Evolutionary conservation across 257 asterid species (phyloP), one percentile per base, ranked within the genome.

Genomic region (Solanum ossicruentum): DNA sequence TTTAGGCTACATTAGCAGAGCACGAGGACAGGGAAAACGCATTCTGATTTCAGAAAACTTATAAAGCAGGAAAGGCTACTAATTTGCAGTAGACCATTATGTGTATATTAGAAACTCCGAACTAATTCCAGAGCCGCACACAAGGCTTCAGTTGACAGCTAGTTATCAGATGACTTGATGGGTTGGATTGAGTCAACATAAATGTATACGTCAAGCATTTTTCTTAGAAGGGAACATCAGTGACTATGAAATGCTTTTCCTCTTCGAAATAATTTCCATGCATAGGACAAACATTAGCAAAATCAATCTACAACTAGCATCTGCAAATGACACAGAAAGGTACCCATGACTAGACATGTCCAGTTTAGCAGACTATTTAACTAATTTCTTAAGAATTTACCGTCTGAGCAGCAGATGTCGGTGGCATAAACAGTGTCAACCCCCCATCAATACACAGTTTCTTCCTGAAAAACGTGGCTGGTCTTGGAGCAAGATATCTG

Each of bases 401-500:
- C 88, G 98, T 96, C 73, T 91, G 89, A 82, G 93, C 86, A 84
- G 98, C 99, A 70, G 99, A 93, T 78, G 99, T 96, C 66, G 99
- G 99, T 0, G 99, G 99, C 96, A 95, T 95, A 90, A 96, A 96
- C 92, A 96, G 85, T 18, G 98, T 96, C 88, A 96, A 86, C 18
- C 98, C 98, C 73, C 98, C 99, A 78, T 96, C 99, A 78, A 95
- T 89, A 26, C 99, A 96, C 71, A 95, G 70, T 77, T 93, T 93
- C 78, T 96, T 93, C 4, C 98, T 93, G 84, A 96, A 96, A 93
- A 91, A 88, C 9, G 97, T 96, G 43, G 94, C 99, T 9, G 99
- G 99, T 84, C 96, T 91, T 39, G 99, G 99, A 79, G 99, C 98
- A 83, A 96, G 99, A 91, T 96, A 96, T 81, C 99, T 96, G 92